Percentiles rank a stretch among this genome's conserved stretches.
Evolutionary conservation across 352 stramenopile species (phyloP).

Genomic region (Achlya hypogyna): DNA sequence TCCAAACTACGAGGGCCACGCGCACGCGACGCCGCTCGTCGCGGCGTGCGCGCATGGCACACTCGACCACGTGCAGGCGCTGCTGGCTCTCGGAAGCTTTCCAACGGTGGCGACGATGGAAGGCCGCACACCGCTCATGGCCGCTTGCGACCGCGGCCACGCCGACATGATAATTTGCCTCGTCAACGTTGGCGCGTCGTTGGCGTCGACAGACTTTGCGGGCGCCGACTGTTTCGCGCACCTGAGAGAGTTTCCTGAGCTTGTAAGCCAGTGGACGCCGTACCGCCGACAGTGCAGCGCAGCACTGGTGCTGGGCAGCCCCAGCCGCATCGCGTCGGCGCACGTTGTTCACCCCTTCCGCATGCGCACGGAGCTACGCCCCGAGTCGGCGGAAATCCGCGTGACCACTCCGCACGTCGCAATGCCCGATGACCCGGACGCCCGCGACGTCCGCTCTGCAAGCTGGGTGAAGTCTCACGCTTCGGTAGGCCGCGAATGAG

Average conservation of each 20-base stretch:
- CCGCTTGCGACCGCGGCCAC: neutral
- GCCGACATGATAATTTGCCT: conserved; percentile 9
- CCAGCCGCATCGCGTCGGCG: neutral
- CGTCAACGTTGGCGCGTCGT: conserved; percentile 6
- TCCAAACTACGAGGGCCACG: conserved; percentile 6
- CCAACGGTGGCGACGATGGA: neutral
- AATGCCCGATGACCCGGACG: neutral
- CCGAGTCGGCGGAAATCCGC: neutral
- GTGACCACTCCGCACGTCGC: neutral
- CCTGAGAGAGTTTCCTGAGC: conserved; percentile 9
- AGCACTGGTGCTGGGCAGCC: neutral
- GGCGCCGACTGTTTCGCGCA: neutral
- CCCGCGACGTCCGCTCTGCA: neutral
- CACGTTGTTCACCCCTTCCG: neutral
- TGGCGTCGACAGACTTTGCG: neutral
- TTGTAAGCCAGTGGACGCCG: neutral
- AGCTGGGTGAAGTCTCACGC: neutral
- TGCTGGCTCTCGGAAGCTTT: conserved; percentile 9
- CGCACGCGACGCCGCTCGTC: neutral
- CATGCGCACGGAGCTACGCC: neutral
- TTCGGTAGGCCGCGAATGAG: neutral
- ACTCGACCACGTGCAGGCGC: neutral
- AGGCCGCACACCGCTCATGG: neutral
- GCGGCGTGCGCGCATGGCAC: neutral
- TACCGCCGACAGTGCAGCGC: neutral